phyloP scores from a whole-genome alignment of 371 early-diverging fungal species.

The Apophysomyces sp. region DNA sequence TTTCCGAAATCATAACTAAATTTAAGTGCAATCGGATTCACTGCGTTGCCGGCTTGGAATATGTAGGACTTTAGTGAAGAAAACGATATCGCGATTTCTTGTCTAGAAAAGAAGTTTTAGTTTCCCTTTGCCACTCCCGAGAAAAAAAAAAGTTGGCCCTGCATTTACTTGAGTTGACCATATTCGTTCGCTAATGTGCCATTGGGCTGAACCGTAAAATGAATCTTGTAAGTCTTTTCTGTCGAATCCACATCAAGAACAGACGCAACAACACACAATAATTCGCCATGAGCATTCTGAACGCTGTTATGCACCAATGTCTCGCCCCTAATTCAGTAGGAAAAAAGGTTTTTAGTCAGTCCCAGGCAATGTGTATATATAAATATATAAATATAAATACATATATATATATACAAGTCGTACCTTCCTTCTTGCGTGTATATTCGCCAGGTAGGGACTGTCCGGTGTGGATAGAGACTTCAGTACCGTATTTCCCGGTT shows the following conservation, averaged over 20 bases:
- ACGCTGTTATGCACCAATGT: constrained; percentile 25
- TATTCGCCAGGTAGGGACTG: constrained; percentile 37
- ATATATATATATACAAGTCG: no score
- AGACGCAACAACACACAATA: constrained; percentile 23
- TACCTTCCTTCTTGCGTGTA: constrained; percentile 38
- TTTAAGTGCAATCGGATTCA: constrained; percentile 24
- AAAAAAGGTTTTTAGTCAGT: no score
- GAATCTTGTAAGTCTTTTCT: constrained; percentile 26
- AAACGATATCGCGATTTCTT: constrained; percentile 23
- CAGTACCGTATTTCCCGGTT: neutral
- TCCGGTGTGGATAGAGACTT: neutral
- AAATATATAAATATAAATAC: no score
- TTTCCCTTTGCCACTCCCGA: neutral
- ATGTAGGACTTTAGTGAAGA: constrained; percentile 17
- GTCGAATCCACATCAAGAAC: constrained; percentile 31
- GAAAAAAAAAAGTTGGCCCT: no score
- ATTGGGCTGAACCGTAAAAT: constrained; percentile 30
- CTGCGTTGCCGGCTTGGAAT: constrained; percentile 23
- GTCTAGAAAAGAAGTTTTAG: constrained; percentile 10
- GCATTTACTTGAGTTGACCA: constrained; percentile 26
- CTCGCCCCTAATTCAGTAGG: neutral
- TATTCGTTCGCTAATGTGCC: constrained; percentile 26
- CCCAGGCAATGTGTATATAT: no score
- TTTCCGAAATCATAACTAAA: constrained; percentile 29
- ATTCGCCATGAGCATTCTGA: constrained; percentile 29